phyloP scores from a whole-genome alignment of 2,329 filamentous ascomycete genomes.

The Fragosphaeria purpurea region DNA sequence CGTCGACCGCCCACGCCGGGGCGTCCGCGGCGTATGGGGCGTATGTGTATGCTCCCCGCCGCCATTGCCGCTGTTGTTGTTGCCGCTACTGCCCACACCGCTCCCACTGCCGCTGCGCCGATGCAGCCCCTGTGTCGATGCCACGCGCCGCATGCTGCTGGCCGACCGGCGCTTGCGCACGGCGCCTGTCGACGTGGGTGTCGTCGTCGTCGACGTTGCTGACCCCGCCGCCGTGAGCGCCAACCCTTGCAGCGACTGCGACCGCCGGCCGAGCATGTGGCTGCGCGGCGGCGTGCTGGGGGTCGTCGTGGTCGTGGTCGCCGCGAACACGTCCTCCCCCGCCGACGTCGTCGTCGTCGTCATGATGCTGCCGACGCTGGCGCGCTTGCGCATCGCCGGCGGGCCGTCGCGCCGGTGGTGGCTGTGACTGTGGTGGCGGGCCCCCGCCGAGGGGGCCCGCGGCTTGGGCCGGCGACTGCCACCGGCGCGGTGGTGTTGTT shows the following conservation, averaged over 20 bases:
- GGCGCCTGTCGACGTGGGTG: conserved; percentile 9
- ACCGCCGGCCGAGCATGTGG: conserved; percentile 14
- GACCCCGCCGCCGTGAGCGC: conserved; percentile 5
- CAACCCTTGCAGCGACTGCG: conserved; percentile 18
- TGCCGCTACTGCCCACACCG: not conserved
- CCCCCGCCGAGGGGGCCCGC: conserved; percentile 43
- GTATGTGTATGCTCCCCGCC: not conserved
- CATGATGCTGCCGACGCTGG: conserved; percentile 9
- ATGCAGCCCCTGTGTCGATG: conserved; percentile 1
- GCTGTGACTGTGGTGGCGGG: conserved; percentile 34
- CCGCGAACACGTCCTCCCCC: too few relatives aligned
- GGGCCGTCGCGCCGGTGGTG: conserved; percentile 21
- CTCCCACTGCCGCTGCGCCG: not conserved
- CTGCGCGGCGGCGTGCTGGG: conserved; percentile 6
- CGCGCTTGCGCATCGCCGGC: conserved; percentile 31
- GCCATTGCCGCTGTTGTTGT: not conserved
- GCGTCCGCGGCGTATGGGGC: not conserved
- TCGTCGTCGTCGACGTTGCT: not conserved
- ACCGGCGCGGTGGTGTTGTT: conserved; percentile 2
- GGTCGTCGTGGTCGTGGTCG: not conserved
- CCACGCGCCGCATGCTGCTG: conserved; percentile 16
- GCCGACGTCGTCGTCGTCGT: too few relatives aligned
- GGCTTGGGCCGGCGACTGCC: conserved; percentile 33
- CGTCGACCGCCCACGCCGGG: conserved; percentile 4
- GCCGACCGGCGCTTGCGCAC: conserved; percentile 29